Evolutionary conservation across 129 eudicot genomes (phyloP).

Genomic region (Pittosporum tobira): DNA sequence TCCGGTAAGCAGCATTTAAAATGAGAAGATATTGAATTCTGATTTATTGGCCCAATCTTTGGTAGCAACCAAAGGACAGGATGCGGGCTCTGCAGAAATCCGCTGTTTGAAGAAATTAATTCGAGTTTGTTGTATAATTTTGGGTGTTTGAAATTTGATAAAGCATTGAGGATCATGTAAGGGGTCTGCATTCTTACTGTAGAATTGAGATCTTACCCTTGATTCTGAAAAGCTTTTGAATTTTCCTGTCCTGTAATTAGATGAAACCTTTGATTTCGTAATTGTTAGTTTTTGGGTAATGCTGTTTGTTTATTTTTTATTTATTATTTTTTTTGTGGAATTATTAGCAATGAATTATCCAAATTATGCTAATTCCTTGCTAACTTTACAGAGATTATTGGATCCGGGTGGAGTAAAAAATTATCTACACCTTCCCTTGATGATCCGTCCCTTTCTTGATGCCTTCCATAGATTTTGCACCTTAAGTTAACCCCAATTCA

Average conservation of each 20-base stretch:
- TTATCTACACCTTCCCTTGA: no score
- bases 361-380: no score
- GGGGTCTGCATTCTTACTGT: background rate
- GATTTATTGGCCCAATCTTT: background rate
- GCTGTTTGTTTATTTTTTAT: no score
- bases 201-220: constrained; percentile 5
- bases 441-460: no score
- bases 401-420: no score
- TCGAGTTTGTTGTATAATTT: constrained; percentile 26
- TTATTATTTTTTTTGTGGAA: no score
- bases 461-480: no score
- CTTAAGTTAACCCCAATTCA: no score
- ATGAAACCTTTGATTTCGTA: background rate
- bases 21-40: constrained; percentile 5
- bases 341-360: no score
- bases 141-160: constrained; percentile 29
- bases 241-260: background rate
- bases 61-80: background rate
- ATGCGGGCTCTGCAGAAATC: background rate
- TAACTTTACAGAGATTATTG: no score
- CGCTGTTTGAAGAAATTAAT: background rate
- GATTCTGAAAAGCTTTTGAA: background rate
- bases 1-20: constrained; percentile 43
- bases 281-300: background rate
- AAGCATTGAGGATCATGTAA: constrained; percentile 10